Evolutionary conservation across 2,329 filamentous ascomycete genomes (phyloP), one percentile per base, ranked within the genome.

Genomic region (Daldinia eschscholtzii): DNA sequence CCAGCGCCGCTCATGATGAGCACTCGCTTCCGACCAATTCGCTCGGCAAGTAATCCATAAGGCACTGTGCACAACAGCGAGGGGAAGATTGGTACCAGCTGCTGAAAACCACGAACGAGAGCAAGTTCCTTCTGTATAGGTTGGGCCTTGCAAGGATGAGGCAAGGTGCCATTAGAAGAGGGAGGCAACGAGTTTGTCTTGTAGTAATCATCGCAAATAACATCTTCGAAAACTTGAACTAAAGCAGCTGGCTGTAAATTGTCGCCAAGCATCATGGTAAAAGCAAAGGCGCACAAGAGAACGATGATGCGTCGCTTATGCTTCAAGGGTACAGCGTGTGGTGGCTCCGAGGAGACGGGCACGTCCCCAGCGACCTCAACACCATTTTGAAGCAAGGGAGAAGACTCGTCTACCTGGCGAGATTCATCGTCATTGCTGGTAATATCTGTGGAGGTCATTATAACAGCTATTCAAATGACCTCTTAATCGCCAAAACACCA

Each of bases 81-180:
- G 1, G 44, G 44, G 23, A 48, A 48, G 23, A 48, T 48, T 5
- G 44, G 44, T 3, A 48, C 44, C 4, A 48, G 44, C 12, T 48
- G 44, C 44, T 48, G 44, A 48, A 48, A 48, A 23, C 44, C 44
- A 10, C 44, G 44, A 48, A 48, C 44, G 44, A 48, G 44, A 12
- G 44, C 44, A 28, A 48, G 44, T 48, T 48, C 44, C 44, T 48
- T 48, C 44, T 48, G 44, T 26, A 48, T 48, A 28, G 44, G 44
- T 12, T 28, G 44, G 5, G 44, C 44, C 23, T 48, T 48, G 44
- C 44, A 48, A 48, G 44, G 44, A 48, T 48, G 28, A 5, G 23
- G 20, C 13, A 48, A 28, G 5, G 44, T 28, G 7, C 44, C 44
- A 48, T 48, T 28, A n/a, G 23, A 28, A 10, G 44, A 18, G 1